phyloP scores from a whole-genome alignment of 768 basidiomycete species.

The Pluteus cervinus region DNA sequence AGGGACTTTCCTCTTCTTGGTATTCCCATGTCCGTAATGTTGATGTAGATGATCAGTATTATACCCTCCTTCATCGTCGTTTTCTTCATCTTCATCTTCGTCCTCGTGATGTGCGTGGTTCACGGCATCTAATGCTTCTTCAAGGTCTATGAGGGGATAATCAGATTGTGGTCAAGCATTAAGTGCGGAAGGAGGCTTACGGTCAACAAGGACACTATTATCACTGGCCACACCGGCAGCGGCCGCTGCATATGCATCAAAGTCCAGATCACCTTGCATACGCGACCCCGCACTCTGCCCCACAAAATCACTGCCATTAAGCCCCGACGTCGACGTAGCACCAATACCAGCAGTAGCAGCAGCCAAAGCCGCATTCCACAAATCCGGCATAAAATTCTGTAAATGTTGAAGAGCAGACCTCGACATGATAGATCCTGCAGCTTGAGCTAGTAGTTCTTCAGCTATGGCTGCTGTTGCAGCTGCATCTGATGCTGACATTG shows the following conservation, averaged over 20 bases:
- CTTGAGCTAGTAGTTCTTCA: conserved; percentile 54
- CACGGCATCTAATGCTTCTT: not conserved
- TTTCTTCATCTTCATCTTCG: conserved; percentile 33
- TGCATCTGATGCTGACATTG: conserved; percentile 3
- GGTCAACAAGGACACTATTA: conserved; percentile 7
- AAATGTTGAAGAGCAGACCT: conserved; percentile 57
- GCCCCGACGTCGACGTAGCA: conserved; percentile 8
- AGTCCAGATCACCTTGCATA: conserved; percentile 10
- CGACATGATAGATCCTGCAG: conserved; percentile 52
- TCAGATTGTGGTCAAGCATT: no score
- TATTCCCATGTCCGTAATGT: conserved; percentile 76
- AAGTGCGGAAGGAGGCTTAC: no score
- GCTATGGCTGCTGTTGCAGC: conserved; percentile 14
- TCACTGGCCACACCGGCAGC: conserved; percentile 14
- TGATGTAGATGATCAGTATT: conserved; percentile 67
- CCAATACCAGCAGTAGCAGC: conserved; percentile 10
- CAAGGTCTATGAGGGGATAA: no score
- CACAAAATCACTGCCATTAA: not conserved
- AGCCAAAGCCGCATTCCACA: conserved; percentile 32
- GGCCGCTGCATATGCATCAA: conserved; percentile 13
- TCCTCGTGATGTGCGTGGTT: conserved; percentile 14
- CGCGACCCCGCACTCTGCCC: conserved; percentile 4
- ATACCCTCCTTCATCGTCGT: conserved; percentile 54
- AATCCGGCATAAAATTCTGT: conserved; percentile 55
- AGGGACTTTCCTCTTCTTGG: conserved; percentile 87